Evolutionary conservation across 176 grass and related monocot species (phyloP), one percentile per base, ranked within the genome.

Genomic region (Miscanthus lutarioriparius): DNA sequence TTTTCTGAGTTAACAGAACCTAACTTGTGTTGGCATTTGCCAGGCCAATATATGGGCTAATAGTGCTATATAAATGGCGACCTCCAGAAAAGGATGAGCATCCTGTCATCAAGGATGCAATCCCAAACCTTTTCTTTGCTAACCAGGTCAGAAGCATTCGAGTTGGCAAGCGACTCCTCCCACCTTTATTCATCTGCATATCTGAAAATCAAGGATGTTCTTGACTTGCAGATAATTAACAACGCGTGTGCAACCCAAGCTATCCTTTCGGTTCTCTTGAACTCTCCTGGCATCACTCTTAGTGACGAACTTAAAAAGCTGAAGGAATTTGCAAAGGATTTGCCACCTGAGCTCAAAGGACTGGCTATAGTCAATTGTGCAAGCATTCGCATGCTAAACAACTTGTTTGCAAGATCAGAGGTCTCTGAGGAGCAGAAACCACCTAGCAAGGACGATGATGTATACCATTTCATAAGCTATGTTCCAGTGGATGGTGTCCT

Each of bases 401-500:
- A 98, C 81, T 92, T 73, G 36, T 95, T 98, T 87, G 91, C 96
- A 53, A 92, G 88, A 27, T 83, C 93, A 66, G 96, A 95, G 80
- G 85, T 89, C 28, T 44, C 91, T 1, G 93, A 98, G 41, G 96
- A 98, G 79, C 91, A 85, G 53, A 93, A 92, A 85, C 79, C 84
- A 43, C 89, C 90, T 70, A 82, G 75, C 67, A 94, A 91, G 79
- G 91, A 94, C 15, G 91, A 99, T 19, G 96, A 99, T 68, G 96
- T 99, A 12, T 96, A 99, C 83, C 93, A 99, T 88, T 98, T 98
- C 65, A 91, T 98, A 79, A 93, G 89, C 71, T 98, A 99, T 82
- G 64, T 99, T 59, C 96, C 96, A 82, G 93, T 99, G 41, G 91
- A 94, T 19, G 93, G 93, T 0, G 81, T 92, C 37, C 26, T 99